Base-by-base conservation (phyloP, 768 basidiomycete species). In the Termitomyces sp. region DNA sequence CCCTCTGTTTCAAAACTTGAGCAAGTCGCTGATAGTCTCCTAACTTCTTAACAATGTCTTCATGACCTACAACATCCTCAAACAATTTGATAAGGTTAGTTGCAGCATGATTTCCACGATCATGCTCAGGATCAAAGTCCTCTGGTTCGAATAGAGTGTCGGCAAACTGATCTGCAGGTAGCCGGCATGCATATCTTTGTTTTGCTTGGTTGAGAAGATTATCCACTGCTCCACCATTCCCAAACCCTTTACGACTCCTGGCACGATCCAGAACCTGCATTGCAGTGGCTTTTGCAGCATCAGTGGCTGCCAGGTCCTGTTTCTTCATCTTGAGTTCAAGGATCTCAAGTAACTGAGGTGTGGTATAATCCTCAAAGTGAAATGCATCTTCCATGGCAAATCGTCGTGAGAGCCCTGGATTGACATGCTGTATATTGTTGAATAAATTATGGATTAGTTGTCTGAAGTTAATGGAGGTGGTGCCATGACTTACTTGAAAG, bases 51-150 rank as follows among this genome's bases (percentile, higher is more conserved):
- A 52, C 26, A 28, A 52, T 30, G 9, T 11, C 35, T 35, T 52
- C 26, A 35, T 35, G 24, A 5, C 51, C 51, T 18, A 52, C 51
- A 18, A 52, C 38, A 52, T 52, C 51, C 9, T 52, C 26, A 16
- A 52, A 52, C 9, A 52, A 5, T 9, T 82, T 78, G 8, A 60
- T 63, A 2, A 88, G 74, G 58, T 87, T 86, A 0, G 64, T 63
- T 0, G 75, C 70, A 1, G 87, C 81, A 54, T 77, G 72, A 14
- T 64, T 70, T 10, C 63, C 68, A 4, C 88, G 79, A 56, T 85
- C 70, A 56, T 73, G 82, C n/a, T 85, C 77, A 2, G 82, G 80
- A 60, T 88, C 87, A 51, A 88, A 84, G 65, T 89, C 87, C 8
- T 41, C n/a, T 20, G 40, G 40, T 41, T 41, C n/a, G 20, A 41